These are phyloP conservation scores for Aspergillus fumigatus DNA, from an alignment of 2,329 filamentous ascomycete species.

Conservation along the genomic window DNA sequence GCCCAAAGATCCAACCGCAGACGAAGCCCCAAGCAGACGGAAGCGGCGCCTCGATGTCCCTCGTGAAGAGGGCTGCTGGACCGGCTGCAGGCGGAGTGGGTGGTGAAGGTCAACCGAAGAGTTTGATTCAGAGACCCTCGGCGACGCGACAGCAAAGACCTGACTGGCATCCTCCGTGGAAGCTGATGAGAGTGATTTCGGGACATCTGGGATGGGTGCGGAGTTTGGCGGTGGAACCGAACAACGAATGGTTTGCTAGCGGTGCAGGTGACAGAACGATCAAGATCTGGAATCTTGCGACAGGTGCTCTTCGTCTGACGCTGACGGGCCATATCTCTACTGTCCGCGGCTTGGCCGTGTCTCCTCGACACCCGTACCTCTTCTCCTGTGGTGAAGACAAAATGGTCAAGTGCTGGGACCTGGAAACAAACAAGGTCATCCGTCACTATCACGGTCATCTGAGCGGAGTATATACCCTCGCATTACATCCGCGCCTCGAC, in stretches of 20 bases:
- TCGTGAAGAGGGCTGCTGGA: conserved; percentile 42
- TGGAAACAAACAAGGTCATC: conserved; percentile 99
- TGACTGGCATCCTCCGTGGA: conserved; percentile 98
- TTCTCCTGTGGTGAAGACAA: conserved; percentile 99
- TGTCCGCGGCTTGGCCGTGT: conserved; percentile 86
- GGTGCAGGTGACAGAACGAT: conserved; percentile 94
- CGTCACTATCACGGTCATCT: conserved; percentile 96
- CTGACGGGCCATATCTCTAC: conserved; percentile 93
- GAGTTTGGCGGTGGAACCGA: conserved; percentile 82
- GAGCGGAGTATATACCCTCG: conserved; percentile 88
- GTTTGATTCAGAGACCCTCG: conserved; percentile 59
- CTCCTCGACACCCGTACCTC: conserved; percentile 87
- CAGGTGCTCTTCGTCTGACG: conserved; percentile 76
- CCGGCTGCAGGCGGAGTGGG: conserved; percentile 29
- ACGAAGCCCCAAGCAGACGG: conserved; percentile 49
- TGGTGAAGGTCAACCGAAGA: conserved; percentile 49
- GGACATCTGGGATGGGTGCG: conserved; percentile 96
- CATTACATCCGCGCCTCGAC: conserved; percentile 90
- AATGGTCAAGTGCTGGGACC: conserved; percentile 99
- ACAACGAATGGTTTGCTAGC: conserved; percentile 96
- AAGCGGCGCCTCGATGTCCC: conserved; percentile 51
- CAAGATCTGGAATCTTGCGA: conserved; percentile 97
- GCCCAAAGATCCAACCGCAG: conserved; percentile 50
- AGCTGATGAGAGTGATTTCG: conserved; percentile 94
- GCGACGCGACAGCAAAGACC: conserved; percentile 66